These are phyloP conservation scores for Claviceps monticola DNA, from an alignment of 2,329 filamentous ascomycete genomes.

Conservation along the genomic window DNA sequence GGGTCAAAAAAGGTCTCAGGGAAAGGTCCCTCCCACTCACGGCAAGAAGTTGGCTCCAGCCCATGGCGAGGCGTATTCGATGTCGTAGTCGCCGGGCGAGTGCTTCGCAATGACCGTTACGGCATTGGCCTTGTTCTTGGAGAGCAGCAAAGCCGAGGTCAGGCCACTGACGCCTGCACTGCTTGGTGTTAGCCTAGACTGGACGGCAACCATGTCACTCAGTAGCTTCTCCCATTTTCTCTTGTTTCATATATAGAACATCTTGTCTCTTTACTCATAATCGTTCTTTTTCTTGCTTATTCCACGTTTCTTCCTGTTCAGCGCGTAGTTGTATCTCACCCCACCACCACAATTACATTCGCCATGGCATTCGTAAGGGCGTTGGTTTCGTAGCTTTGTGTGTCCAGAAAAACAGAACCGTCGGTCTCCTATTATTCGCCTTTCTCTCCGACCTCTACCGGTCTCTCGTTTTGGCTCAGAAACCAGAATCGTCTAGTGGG, in stretches of 20 bases:
- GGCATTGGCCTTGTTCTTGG: constrained; percentile 27
- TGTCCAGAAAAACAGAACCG: too few relatives aligned
- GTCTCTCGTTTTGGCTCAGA: too few relatives aligned
- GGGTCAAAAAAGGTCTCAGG: too few relatives aligned
- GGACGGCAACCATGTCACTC: neutral
- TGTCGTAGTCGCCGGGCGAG: constrained; percentile 87
- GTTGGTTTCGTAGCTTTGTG: too few relatives aligned
- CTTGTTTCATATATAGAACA: too few relatives aligned
- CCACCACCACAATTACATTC: constrained; percentile 13
- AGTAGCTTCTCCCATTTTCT: neutral
- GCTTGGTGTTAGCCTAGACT: neutral
- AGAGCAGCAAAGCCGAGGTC: constrained; percentile 34
- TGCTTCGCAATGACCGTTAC: constrained; percentile 71
- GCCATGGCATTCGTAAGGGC: neutral
- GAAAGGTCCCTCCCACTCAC: constrained; percentile 28
- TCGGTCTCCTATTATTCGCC: too few relatives aligned
- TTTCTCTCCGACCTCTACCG: too few relatives aligned
- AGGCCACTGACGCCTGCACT: constrained; percentile 38
- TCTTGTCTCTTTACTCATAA: too few relatives aligned
- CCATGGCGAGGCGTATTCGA: constrained; percentile 83
- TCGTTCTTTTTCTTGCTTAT: too few relatives aligned
- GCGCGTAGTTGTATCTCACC: constrained; percentile 14
- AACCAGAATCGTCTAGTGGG: too few relatives aligned
- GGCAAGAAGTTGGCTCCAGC: constrained; percentile 71
- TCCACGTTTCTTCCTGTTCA: too few relatives aligned